Conservation (phyloP, 805 yeast species). For the Brettanomyces sp. region DNA sequence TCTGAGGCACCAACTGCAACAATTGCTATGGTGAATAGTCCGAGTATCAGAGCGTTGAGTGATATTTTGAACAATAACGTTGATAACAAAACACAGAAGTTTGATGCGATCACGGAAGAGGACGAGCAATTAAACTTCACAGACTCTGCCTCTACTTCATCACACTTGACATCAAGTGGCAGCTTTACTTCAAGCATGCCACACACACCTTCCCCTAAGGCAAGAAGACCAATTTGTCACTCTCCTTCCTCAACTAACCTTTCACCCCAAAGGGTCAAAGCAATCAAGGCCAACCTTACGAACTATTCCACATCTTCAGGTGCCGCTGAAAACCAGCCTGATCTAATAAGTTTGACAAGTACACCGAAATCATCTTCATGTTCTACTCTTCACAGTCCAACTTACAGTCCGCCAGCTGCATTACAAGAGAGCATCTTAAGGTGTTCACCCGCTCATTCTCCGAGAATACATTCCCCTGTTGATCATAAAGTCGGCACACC, state of each 20-base stretch:
- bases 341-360: slow-evolving; percentile 22
- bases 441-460: too few species aligned
- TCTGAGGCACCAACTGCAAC: slow-evolving; percentile 2
- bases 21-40: slow-evolving; percentile 26
- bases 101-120: slow-evolving; percentile 11
- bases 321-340: slow-evolving; percentile 11
- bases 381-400: neutral
- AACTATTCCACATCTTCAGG: neutral
- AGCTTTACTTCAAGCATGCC: neutral
- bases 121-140: neutral
- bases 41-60: slow-evolving; percentile 27
- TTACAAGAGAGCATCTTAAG: too few species aligned
- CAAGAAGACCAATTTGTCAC: neutral
- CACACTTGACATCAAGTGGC: slow-evolving; percentile 10
- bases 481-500: too few species aligned
- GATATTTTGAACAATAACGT: slow-evolving; percentile 23
- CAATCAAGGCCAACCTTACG: too few species aligned
- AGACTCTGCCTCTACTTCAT: slow-evolving; percentile 15
- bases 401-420: too few species aligned
- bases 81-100: slow-evolving; percentile 2
- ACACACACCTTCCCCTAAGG: slow-evolving; percentile 3
- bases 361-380: slow-evolving; percentile 9
- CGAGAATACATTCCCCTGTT: too few species aligned
- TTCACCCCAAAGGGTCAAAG: too few species aligned
- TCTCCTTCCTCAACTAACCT: too few species aligned